Percentiles rank a stretch among this genome's conserved stretches.
phyloP scores from a whole-genome alignment of 2,329 filamentous ascomycete species.

The Fusarium beomiforme region DNA sequence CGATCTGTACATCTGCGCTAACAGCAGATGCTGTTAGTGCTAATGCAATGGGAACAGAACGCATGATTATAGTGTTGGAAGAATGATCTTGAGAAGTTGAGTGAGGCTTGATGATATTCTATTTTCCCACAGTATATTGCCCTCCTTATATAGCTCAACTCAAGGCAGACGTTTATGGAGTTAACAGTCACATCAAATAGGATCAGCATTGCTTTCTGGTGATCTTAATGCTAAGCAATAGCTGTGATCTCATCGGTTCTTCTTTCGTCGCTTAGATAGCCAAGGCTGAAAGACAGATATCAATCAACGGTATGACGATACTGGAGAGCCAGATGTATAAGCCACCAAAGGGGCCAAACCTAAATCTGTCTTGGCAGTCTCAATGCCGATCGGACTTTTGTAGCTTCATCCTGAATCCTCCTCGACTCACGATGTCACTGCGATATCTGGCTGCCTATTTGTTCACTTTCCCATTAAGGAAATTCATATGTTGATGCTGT shows the following conservation, averaged over 20 bases:
- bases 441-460: background rate
- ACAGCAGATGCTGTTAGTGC: background rate
- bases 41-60: background rate
- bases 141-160: background rate
- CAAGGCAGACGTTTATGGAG: fast-evolving
- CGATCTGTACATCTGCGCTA: background rate
- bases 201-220: background rate
- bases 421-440: background rate
- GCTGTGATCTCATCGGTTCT: background rate
- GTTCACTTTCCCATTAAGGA: background rate
- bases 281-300: background rate
- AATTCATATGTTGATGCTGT: background rate
- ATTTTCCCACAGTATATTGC: background rate
- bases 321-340: background rate
- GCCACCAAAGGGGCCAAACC: background rate
- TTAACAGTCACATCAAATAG: background rate
- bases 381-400: background rate
- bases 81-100: too few relatives aligned
- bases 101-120: background rate
- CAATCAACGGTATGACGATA: background rate
- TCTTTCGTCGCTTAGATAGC: background rate
- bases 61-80: background rate
- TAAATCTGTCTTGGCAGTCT: background rate
- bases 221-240: background rate
- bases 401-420: background rate